Conservation (phyloP, 2,329 filamentous ascomycete species). For the Pseudocercospora pini-densiflorae region DNA sequence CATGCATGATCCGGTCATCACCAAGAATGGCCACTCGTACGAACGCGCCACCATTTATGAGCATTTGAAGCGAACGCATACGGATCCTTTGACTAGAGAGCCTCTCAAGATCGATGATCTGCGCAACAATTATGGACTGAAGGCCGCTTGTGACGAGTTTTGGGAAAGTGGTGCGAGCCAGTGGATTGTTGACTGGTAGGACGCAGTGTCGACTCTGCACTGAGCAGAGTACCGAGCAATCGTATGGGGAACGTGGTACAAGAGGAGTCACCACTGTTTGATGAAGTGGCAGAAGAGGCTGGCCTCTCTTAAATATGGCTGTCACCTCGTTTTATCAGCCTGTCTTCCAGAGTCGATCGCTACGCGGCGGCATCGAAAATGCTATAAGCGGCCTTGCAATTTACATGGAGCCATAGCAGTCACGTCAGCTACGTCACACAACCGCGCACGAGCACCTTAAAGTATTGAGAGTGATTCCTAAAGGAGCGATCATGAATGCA, state of each 20-base stretch:
- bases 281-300: not conserved
- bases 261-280: not conserved
- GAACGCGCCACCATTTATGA: conserved; percentile 85
- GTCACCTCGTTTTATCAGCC: not conserved
- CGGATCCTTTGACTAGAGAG: conserved; percentile 84
- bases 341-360: not conserved
- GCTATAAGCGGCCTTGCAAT: not conserved
- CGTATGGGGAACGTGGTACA: not conserved
- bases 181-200: conserved; percentile 57
- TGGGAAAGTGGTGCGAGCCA: conserved; percentile 87
- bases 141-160: conserved; percentile 83
- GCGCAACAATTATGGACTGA: conserved; percentile 79
- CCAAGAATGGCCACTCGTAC: conserved; percentile 87
- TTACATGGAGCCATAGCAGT: not conserved
- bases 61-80: conserved; percentile 74
- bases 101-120: conserved; percentile 68
- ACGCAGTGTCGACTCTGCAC: not conserved
- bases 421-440: not conserved
- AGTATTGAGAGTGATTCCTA: not conserved
- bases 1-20: conserved; percentile 56
- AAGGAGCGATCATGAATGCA: not conserved
- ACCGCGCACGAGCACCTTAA: not conserved
- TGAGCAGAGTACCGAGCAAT: not conserved
- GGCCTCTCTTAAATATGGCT: not conserved
- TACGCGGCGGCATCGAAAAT: not conserved